These are phyloP conservation scores for Hansfordia pulvinata DNA, from an alignment of 2,329 filamentous ascomycete genomes.

Conservation along the genomic window DNA sequence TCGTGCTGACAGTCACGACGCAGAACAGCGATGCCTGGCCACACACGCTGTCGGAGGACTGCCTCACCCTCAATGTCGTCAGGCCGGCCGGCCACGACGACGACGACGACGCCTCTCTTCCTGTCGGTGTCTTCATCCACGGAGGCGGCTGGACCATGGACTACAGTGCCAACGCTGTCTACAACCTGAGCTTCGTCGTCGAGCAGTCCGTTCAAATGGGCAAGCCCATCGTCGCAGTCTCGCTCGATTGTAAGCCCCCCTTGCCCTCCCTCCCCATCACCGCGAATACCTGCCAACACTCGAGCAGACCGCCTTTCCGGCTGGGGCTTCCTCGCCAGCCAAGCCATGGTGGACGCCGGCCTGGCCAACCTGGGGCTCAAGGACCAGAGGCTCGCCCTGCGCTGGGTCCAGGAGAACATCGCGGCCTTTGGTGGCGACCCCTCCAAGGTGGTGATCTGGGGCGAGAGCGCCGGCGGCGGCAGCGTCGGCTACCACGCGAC, in stretches of 20 bases:
- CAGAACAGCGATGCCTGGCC: slow-evolving; percentile 2
- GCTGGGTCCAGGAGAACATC: slow-evolving; percentile 37
- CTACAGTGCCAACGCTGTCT: slow-evolving; percentile 28
- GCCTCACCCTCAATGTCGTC: slow-evolving; percentile 27
- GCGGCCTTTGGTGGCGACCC: slow-evolving; percentile 32
- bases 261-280: no score
- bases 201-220: slow-evolving; percentile 28
- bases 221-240: slow-evolving; percentile 34
- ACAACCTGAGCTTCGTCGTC: slow-evolving; percentile 49
- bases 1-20: no score
- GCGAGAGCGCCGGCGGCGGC: slow-evolving; percentile 37
- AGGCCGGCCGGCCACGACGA: slow-evolving; percentile 21
- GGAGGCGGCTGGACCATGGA: slow-evolving; percentile 20
- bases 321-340: slow-evolving; percentile 37
- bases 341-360: slow-evolving; percentile 25
- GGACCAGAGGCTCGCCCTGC: slow-evolving; percentile 33
- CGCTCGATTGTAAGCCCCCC: no score
- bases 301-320: slow-evolving; percentile 32
- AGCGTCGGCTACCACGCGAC: slow-evolving; percentile 34
- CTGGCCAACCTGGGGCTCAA: slow-evolving; percentile 34
- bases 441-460: slow-evolving; percentile 34
- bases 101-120: slow-evolving; percentile 27
- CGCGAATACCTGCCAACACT: no score
- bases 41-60: slow-evolving; percentile 31
- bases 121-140: slow-evolving; percentile 47